phyloP scores from a whole-genome alignment of 2,329 filamentous ascomycete species.

The Aspergillus latus region DNA sequence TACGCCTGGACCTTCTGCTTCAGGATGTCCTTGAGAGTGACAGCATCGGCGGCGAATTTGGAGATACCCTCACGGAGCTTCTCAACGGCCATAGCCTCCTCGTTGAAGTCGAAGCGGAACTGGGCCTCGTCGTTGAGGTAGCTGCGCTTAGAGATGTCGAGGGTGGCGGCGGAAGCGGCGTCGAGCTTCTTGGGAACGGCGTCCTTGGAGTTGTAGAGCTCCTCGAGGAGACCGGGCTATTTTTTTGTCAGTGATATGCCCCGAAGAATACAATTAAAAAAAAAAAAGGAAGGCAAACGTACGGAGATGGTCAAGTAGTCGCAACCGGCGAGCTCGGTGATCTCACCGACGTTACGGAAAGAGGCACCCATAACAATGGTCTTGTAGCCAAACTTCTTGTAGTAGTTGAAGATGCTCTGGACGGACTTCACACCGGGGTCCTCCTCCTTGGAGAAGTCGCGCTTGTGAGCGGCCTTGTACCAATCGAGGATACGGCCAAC shows the following conservation, averaged over 20 bases:
- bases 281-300: constrained; percentile 40
- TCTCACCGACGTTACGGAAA: constrained; percentile 94
- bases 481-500: constrained; percentile 99
- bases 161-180: constrained; percentile 60
- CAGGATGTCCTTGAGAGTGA: constrained; percentile 90
- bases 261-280: not conserved
- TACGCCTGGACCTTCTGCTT: constrained; percentile 73
- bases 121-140: constrained; percentile 86
- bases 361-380: constrained; percentile 99
- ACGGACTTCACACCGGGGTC: constrained; percentile 97
- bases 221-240: constrained; percentile 87
- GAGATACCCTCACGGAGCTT: constrained; percentile 99
- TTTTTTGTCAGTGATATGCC: constrained; percentile 20
- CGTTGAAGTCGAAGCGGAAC: constrained; percentile 99
- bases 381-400: constrained; percentile 99
- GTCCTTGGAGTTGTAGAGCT: constrained; percentile 80
- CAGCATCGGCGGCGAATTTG: constrained; percentile 95
- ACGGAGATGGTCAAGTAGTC: constrained; percentile 98
- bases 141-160: constrained; percentile 81
- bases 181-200: constrained; percentile 91
- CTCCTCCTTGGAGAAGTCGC: constrained; percentile 84
- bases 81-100: constrained; percentile 98
- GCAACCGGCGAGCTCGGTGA: constrained; percentile 96
- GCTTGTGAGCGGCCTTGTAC: constrained; percentile 96
- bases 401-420: constrained; percentile 97